Evolutionary conservation across 2,329 filamentous ascomycete genomes (phyloP).

Genomic region (Penicillium decumbens): DNA sequence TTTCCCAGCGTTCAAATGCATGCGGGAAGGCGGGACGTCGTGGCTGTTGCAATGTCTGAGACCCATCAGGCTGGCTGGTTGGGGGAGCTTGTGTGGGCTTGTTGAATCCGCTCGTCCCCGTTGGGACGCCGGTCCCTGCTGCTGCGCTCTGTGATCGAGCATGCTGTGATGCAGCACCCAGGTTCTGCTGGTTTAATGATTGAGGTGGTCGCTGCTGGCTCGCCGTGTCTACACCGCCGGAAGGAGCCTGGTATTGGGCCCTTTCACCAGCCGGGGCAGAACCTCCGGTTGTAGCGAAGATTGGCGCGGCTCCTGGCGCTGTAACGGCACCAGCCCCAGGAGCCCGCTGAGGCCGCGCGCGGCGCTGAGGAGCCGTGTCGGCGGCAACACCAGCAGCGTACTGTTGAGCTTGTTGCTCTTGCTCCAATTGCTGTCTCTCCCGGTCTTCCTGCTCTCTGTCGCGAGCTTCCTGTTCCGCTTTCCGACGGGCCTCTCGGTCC

Average conservation of each 20-base stretch:
- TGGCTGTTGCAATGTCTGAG: conserved; percentile 33
- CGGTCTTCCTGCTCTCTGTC: conserved; percentile 52
- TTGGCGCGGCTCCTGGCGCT: conserved; percentile 8
- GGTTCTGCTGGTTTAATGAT: conserved; percentile 18
- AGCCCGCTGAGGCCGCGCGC: conserved; percentile 14
- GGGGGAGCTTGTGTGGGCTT: conserved; percentile 27
- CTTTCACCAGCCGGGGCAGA: conserved; percentile 11
- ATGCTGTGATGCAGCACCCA: conserved; percentile 26
- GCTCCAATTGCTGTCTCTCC: conserved; percentile 45
- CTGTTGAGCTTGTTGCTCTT: conserved; percentile 27
- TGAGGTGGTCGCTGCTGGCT: conserved; percentile 16
- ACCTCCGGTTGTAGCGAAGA: conserved; percentile 13
- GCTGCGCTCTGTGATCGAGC: conserved; percentile 19
- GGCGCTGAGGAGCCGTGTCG: conserved; percentile 30
- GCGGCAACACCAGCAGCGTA: conserved; percentile 45
- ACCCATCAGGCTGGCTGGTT: conserved; percentile 22
- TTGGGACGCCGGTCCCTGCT: conserved; percentile 15
- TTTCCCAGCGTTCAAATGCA: conserved; percentile 97
- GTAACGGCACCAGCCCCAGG: conserved; percentile 12
- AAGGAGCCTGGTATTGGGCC: conserved; percentile 10
- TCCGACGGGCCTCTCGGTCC: conserved; percentile 67
- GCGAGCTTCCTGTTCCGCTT: conserved; percentile 62
- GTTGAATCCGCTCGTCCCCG: conserved; percentile 17
- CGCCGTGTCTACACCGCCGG: conserved; percentile 2
- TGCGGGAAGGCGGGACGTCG: conserved; percentile 76